Conservation (phyloP, 1,284 basidiomycete species). For the Macrocystidia cucumis region DNA sequence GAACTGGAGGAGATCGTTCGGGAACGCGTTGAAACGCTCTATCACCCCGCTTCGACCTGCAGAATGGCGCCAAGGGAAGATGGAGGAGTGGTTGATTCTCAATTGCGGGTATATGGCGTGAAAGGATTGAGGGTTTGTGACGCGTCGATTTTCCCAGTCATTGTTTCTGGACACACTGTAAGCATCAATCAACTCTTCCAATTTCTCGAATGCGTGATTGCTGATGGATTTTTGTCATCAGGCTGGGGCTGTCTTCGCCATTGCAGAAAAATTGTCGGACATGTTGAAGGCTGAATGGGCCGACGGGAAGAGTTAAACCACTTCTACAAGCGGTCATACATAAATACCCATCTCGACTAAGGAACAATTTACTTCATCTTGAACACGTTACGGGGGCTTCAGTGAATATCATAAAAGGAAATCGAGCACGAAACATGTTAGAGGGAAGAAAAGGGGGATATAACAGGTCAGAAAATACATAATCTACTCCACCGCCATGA, state of each 20-base stretch:
- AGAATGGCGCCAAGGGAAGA: slow-evolving; percentile 47
- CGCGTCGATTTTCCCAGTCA: slow-evolving; percentile 49
- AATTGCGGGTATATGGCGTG: slow-evolving; percentile 27
- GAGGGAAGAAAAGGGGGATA: slow-evolving; percentile 7
- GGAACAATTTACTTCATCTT: no score
- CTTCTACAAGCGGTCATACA: no score
- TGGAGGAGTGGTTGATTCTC: slow-evolving; percentile 27
- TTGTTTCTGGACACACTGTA: slow-evolving; percentile 58
- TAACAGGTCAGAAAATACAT: neutral
- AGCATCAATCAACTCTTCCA: slow-evolving; percentile 14
- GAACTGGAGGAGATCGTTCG: slow-evolving; percentile 36
- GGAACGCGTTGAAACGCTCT: slow-evolving; percentile 45
- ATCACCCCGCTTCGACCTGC: slow-evolving; percentile 41
- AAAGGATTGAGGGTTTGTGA: slow-evolving; percentile 47
- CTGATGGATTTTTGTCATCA: slow-evolving; percentile 16
- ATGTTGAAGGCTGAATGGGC: slow-evolving; percentile 35
- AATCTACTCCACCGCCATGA: slow-evolving; percentile 1
- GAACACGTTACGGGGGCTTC: no score
- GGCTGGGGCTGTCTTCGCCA: slow-evolving; percentile 50
- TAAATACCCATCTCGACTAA: no score
- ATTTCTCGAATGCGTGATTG: neutral
- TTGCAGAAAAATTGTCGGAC: slow-evolving; percentile 60
- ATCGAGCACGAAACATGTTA: neutral
- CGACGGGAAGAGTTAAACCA: neutral
- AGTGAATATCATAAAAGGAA: neutral